Evolutionary conservation across 179 eudicot genomes (phyloP), one percentile per base, ranked within the genome.

Genomic region (Amaranthus tricolor): DNA sequence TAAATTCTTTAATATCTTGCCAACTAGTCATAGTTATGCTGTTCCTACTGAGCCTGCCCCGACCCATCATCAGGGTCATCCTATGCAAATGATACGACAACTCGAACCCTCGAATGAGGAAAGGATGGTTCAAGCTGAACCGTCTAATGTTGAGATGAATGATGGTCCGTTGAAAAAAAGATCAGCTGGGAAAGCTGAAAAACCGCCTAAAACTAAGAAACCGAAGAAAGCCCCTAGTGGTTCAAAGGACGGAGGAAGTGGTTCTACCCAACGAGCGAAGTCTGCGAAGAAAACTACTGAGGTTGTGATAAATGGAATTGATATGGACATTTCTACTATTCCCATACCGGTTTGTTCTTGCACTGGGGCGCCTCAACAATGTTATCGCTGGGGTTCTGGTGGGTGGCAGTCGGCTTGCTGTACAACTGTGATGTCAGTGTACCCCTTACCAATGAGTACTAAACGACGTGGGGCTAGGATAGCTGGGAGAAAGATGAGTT

Each of bases 341-440:
- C 97, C 97, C 3, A 85, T 91, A 48, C 96, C 96, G 0, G 96
- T 91, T 70, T 91, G 96, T 77, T 88, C 96, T n/a, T 91, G 96
- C 80, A 91, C 97, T 2, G 94, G 90, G 7, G 16, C 78, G 11
- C 87, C 92, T 44, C 97, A 91, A 81, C 97, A 91, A 74, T 91
- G 97, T 71, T 91, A 91, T 66, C 82, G 89, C 63, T 91, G 97
- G 97, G 97, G 97, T 2, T 88, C 86, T 62, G 94, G 97, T 71
- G 97, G 97, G 50, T 91, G 97, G 97, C 97, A 91, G 68, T 89
- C 94, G 9, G 97, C 97, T 1, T 91, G 97, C 58, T 91, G 97
- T 74, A 91, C 97, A 49, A 91, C 97, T 15, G 79, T 85, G 45
- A 86, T 89, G 85, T 91, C 97, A 0, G 80, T 85, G 86, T 91